Percentiles rank a stretch among this genome's conserved stretches.
phyloP scores from a whole-genome alignment of 164 flowering plant species.

The Protea cynaroides region DNA sequence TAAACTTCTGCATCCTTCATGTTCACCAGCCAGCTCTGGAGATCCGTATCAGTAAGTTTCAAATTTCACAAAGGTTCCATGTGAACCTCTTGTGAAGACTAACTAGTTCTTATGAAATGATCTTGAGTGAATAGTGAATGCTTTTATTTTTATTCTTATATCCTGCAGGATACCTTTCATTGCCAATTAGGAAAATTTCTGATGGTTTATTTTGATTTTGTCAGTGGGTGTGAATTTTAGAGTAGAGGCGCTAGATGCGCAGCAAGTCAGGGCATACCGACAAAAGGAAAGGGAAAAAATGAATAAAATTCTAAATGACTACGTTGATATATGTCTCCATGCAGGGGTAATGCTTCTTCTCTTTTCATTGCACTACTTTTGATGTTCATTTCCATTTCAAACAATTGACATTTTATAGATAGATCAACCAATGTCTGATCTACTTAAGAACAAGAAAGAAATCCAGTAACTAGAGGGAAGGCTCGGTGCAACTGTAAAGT shows the following conservation, averaged over 20 bases:
- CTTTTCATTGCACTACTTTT: background rate
- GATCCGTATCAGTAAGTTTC: conserved; percentile 42
- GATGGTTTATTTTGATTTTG: conserved; percentile 1
- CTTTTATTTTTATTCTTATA: background rate
- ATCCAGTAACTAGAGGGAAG: no score
- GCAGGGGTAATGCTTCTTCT: conserved; percentile 43
- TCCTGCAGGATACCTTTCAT: background rate
- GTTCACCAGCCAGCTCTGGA: conserved; percentile 51
- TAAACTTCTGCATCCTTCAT: conserved; percentile 47
- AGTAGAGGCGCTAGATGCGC: conserved; percentile 27
- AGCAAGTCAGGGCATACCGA: no score
- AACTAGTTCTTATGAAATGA: no score
- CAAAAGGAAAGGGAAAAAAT: no score
- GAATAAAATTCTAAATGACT: no score
- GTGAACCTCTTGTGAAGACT: no score
- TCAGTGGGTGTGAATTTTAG: conserved; percentile 62
- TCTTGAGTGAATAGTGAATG: no score
- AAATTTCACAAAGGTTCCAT: background rate
- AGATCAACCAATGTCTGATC: no score
- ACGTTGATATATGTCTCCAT: conserved; percentile 34
- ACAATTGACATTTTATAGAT: no score
- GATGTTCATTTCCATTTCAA: no score
- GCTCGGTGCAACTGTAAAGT: no score
- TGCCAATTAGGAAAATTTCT: background rate
- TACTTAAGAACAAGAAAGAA: no score